phyloP scores from a whole-genome alignment of 345 rosid genomes.

The Limnanthes douglasii region DNA sequence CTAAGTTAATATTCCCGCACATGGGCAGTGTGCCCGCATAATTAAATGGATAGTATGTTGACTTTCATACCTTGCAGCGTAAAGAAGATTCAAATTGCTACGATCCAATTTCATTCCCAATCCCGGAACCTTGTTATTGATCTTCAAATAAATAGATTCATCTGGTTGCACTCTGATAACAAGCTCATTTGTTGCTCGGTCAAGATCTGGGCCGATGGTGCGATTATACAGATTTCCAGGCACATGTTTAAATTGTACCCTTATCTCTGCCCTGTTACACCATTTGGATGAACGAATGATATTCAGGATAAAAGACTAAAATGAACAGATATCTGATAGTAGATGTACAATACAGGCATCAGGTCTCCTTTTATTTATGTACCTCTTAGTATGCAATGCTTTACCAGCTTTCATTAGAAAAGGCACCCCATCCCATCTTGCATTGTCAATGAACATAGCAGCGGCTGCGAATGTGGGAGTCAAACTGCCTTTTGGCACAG shows the following conservation, averaged over 20 bases:
- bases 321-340: neutral
- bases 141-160: constrained; percentile 92
- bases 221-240: constrained; percentile 89
- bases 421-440: constrained; percentile 99
- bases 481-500: constrained; percentile 76
- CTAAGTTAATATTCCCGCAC: neutral
- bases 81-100: constrained; percentile 79
- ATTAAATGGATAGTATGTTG: neutral
- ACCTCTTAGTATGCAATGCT: constrained; percentile 80
- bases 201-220: constrained; percentile 66
- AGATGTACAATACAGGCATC: neutral
- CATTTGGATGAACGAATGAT: neutral
- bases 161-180: constrained; percentile 95
- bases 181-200: constrained; percentile 84
- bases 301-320: neutral
- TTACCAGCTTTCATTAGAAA: constrained; percentile 98
- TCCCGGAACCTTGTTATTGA: constrained; percentile 97
- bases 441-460: constrained; percentile 86
- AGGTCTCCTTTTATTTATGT: constrained; percentile 1
- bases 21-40: neutral
- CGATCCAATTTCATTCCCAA: constrained; percentile 93
- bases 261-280: constrained; percentile 72
- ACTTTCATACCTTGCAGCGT: constrained; percentile 58
- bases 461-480: constrained; percentile 99
- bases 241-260: constrained; percentile 97